Conservation (phyloP, 2,329 filamentous ascomycete genomes). For the Falciphora oryzae region DNA sequence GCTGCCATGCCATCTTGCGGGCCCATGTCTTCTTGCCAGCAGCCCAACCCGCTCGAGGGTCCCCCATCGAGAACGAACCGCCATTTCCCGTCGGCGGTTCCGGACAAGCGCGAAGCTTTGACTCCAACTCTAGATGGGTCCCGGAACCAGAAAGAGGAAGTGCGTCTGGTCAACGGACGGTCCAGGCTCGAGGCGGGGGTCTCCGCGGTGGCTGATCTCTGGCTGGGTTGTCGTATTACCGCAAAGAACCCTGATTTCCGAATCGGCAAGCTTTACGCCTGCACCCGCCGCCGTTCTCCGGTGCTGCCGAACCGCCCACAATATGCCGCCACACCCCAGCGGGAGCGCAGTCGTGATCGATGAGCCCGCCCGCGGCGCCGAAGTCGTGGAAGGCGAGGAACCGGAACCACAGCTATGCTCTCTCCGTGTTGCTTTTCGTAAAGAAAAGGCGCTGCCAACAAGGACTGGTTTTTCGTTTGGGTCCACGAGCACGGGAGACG, state of each 20-base stretch:
- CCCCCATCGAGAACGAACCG: constrained; percentile 8
- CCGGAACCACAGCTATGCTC: constrained; percentile 28
- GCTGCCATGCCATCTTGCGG: constrained; percentile 25
- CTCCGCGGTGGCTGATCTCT: background rate
- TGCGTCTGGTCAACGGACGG: constrained; percentile 2
- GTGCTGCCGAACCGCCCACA: constrained; percentile 4
- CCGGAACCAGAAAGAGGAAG: constrained; percentile 32
- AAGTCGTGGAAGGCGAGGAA: constrained; percentile 1
- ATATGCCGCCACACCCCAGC: background rate
- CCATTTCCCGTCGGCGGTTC: constrained; percentile 20
- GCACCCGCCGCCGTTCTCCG: background rate
- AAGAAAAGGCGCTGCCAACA: constrained; percentile 68
- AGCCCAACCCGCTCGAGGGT: background rate
- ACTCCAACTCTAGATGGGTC: constrained; percentile 91
- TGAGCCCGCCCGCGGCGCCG: constrained; percentile 11
- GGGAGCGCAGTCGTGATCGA: constrained; percentile 15
- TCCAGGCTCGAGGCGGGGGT: background rate
- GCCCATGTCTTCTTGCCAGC: constrained; percentile 11
- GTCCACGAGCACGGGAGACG: constrained; percentile 17
- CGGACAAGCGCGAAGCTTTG: constrained; percentile 91
- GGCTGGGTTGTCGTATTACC: constrained; percentile 6
- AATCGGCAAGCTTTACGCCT: background rate
- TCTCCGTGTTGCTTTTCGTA: constrained; percentile 57
- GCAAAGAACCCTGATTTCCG: background rate
- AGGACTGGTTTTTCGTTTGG: constrained; percentile 84